Evolutionary conservation across 2,329 filamentous ascomycete species (phyloP).

Genomic region (Sarocladium kiliense): DNA sequence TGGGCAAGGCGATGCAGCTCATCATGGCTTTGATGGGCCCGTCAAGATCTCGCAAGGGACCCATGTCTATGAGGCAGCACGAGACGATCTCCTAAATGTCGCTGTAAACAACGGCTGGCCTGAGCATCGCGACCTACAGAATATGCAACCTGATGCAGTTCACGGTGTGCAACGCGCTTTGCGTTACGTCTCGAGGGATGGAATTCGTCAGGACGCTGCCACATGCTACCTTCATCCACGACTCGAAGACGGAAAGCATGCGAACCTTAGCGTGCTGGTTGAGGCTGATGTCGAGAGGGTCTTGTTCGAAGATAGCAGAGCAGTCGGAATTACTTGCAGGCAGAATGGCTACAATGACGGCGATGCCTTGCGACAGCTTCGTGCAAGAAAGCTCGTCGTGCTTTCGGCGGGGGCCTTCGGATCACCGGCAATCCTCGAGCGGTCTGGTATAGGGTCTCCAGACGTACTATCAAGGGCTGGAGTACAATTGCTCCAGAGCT

Average conservation of each 20-base stretch:
- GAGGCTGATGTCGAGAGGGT: constrained; percentile 46
- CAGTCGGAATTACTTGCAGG: too few species aligned
- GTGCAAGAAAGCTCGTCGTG: too few species aligned
- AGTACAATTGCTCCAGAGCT: too few species aligned
- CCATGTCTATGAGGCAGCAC: constrained; percentile 31
- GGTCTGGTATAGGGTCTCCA: too few species aligned
- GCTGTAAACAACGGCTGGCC: constrained; percentile 41
- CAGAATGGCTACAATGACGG: too few species aligned
- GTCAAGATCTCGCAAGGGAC: constrained; percentile 47
- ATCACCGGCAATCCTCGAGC: too few species aligned
- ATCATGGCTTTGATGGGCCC: constrained; percentile 51
- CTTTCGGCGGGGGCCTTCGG: too few species aligned
- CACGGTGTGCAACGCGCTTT: constrained; percentile 24
- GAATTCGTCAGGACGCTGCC: constrained; percentile 53
- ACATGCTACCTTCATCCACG: constrained; percentile 37
- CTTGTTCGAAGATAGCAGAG: constrained; percentile 23
- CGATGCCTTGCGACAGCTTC: too few species aligned
- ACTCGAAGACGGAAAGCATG: constrained; percentile 32
- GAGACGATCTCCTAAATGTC: constrained; percentile 46
- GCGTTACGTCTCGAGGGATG: constrained; percentile 32
- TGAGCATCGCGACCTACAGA: constrained; percentile 48
- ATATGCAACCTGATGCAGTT: constrained; percentile 31
- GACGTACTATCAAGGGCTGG: too few species aligned
- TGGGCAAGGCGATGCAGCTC: constrained; percentile 32
- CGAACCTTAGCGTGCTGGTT: constrained; percentile 55